Evolutionary conservation across 129 eudicot species (phyloP).

Genomic region (Deinandra increscens): DNA sequence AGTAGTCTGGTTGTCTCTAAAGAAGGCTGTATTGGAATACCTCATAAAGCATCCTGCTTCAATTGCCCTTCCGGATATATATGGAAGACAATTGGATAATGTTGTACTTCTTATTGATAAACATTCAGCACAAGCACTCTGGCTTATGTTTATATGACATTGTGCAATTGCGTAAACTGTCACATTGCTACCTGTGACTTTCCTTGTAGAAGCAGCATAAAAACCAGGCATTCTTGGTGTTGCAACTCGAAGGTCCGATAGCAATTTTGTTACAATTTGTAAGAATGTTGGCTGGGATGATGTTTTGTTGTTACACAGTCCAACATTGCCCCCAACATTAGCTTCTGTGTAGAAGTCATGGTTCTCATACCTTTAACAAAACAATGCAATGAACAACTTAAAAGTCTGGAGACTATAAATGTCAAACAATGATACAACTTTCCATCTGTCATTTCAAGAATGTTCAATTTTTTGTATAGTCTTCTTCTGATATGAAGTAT

Average conservation of each 20-base stretch:
- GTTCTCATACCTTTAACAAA: constrained; percentile 29
- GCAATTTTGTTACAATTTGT: constrained; percentile 9
- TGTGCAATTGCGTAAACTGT: constrained; percentile 40
- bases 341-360: constrained; percentile 15
- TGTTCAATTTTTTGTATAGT: too few species aligned
- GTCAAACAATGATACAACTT: too few species aligned
- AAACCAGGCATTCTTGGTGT: constrained; percentile 34
- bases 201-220: constrained; percentile 32
- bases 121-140: constrained; percentile 23
- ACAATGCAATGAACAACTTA: background rate
- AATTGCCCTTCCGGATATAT: constrained; percentile 29
- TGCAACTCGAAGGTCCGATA: constrained; percentile 36
- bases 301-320: constrained; percentile 28
- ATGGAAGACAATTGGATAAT: constrained; percentile 30
- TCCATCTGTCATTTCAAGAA: too few species aligned
- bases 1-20: constrained; percentile 29
- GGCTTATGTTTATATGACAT: constrained; percentile 31
- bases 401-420: too few species aligned
- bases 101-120: constrained; percentile 21
- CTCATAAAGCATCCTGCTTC: constrained; percentile 41
- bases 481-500: too few species aligned
- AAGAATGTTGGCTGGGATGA: constrained; percentile 21
- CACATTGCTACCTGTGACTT: constrained; percentile 7
- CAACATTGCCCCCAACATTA: constrained; percentile 19
- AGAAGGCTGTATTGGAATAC: constrained; percentile 28